Evolutionary conservation across 1,284 basidiomycete species (phyloP), one percentile per base, ranked within the genome.

Genomic region (Trametes sp.): DNA sequence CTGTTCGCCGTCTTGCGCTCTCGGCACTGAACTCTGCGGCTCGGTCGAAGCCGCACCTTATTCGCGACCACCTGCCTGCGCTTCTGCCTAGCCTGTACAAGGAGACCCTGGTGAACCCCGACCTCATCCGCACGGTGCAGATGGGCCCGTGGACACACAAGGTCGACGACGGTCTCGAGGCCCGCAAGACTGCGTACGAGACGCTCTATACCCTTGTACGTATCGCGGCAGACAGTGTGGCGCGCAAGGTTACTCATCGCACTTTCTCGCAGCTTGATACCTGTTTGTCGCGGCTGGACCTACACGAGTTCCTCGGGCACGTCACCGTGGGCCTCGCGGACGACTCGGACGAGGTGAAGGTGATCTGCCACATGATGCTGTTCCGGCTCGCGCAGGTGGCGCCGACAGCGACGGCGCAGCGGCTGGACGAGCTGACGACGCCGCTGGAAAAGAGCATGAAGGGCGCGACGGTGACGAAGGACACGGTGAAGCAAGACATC

Each of bases 61-160:
- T 99, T 69, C 85, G 91, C 35, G 94, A 98, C 29, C 93, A 96
- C 70, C 82, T 99, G 23, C 75, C 81, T 1, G 76, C 83, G 0
- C 82, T 99, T 2, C 81, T 98, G 49, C 95, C 96, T 0, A 85
- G 84, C 61, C 81, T 99, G 21, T 98, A 98, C 79, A 82, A 85
- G 52, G 94, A 97, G 78, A 97, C 95, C 0, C 76, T 84, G 35
- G 79, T 96, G 71, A 93, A 95, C 70, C 84, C 87, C 16, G 88
- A 92, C 38, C 87, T 98, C 58, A 91, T 98, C 71, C 88, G 94
- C 33, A 94, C 92, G 7, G 96, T 99, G 9, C 90, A 94, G 73
- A 98, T 99, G 98, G 98, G 98, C 16, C 98, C 98, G 0, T 99
- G 96, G 91, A 96, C 93, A 57, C 95, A 97, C 76, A 94, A 92